phyloP scores from a whole-genome alignment of 1,284 basidiomycete species.

The Fomitopsis betulina region DNA sequence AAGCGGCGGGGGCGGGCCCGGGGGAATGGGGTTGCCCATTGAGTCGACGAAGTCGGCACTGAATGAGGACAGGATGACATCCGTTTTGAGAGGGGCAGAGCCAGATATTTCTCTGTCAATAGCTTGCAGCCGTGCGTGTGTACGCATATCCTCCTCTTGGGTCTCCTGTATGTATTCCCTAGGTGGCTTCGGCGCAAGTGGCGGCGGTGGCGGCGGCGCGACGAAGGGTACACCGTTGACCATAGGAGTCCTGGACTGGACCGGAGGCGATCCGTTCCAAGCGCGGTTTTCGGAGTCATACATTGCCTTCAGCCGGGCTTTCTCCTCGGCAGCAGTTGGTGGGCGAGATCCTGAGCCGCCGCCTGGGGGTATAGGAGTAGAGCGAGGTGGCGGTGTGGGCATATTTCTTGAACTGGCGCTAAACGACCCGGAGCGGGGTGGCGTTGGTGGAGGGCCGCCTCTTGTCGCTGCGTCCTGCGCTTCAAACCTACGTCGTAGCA shows the following conservation, averaged over 20 bases:
- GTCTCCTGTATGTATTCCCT: conserved; percentile 75
- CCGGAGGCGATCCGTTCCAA: conserved; percentile 6
- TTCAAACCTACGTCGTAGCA: conserved; percentile 22
- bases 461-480: not conserved
- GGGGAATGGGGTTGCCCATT: conserved; percentile 14
- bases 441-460: conserved; percentile 13
- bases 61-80: conserved; percentile 13
- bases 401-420: conserved; percentile 29
- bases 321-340: conserved; percentile 73
- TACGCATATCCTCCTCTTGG: conserved; percentile 59
- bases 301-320: conserved; percentile 59
- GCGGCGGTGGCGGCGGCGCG: conserved; percentile 45
- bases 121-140: conserved; percentile 25
- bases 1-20: conserved; percentile 26
- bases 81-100: conserved; percentile 9
- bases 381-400: conserved; percentile 14
- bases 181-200: conserved; percentile 68
- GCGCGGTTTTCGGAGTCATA: conserved; percentile 51
- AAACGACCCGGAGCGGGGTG: conserved; percentile 27
- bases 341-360: conserved; percentile 29
- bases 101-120: conserved; percentile 19
- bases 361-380: conserved; percentile 29
- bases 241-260: conserved; percentile 7
- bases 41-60: conserved; percentile 21
- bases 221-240: conserved; percentile 14